Evolutionary conservation across 2,329 filamentous ascomycete genomes (phyloP), one percentile per base, ranked within the genome.

Genomic region (Claviceps fusiformis): DNA sequence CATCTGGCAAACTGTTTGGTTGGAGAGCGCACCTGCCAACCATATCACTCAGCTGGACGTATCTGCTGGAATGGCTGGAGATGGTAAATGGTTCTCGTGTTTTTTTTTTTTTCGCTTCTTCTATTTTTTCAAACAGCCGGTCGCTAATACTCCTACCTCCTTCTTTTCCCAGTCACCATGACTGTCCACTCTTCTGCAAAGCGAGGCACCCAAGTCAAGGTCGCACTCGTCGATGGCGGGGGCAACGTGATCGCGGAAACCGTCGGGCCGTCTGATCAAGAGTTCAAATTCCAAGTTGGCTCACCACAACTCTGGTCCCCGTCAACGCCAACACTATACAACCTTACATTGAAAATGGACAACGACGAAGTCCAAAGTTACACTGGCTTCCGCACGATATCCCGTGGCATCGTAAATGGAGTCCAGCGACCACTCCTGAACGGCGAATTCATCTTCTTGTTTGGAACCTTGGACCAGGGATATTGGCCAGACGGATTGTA

Each of bases 1-100:
- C 5, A 87, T 89, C 59, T 89, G 85, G 85, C 85, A 87, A 63
- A 77, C 76, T 19, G 85, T 88, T 0, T 89, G 85, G 85, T 69
- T 89, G 2, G 81, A 86, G 63, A 73, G 78, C n/a, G 81, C 77
- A 0, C 80, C 84, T 0, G 58, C 68, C 0, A 74, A 78, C 52
- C 71, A 82, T 60, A 77, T 87, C 54, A 77, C 76, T 0, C 72
- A 77, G 45, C 68, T 87, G 2, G 79, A 86, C 58, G 62, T 87
- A 17, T 67, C 73, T 31, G 84, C 82, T 0, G 75, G 75, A 59
- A 78, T 77, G 69, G 60, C 80, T 51, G 80, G 80, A 17, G 65
- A 72, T 57, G 71, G 78, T 75, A 62, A 62, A 66, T 8, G 17
- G 49, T 27, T 8, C 17, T 17, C 17, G 8, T 15, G 2, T 4